Base-by-base conservation (phyloP, 345 rosid genomes). In the Zanthoxylum bungeanum region DNA sequence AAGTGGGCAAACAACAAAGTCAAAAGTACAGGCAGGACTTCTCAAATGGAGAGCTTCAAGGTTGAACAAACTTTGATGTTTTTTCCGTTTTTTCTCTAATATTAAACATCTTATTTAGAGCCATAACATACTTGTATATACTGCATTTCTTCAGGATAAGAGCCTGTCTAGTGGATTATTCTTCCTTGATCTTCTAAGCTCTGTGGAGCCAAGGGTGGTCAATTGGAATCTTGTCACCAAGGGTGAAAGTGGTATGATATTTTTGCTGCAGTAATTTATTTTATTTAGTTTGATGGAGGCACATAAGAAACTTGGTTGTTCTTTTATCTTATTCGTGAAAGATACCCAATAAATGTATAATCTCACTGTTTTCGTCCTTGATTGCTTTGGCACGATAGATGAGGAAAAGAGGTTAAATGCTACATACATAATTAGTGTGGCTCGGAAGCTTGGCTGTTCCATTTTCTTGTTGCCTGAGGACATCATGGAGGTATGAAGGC, bases 401-500 rank as follows among this genome's bases (percentile, higher is more conserved):
- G 98, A 90, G 0, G 96, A 92, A 78, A 95, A 91, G 89, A 90
- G 92, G 77, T 79, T 95, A 85, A 95, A 95, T 65, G 97, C 98
- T 49, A 95, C 98, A 7, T 95, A 95, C 80, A 92, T 88, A 77
- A 87, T 95, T 74, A 95, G 98, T 9, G 99, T 92, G 10, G 92
- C 98, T 21, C 83, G 99, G 70, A 95, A 95, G 82, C 92, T 95
- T 1, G 99, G 99, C 2, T 95, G 99, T 81, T 92, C 99, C 39
- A 87, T 95, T 77, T 95, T 95, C 91, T 83, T 92, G 85, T 75
- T 95, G 77, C 99, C 99, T 4, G 99, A 95, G 71, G 99, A 95
- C 75, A 92, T 95, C 80, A 78, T 92, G 80, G 99, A 92, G 99
- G 98, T 92, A 78, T 28, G 50, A 49, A 52, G 40, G 17, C 47